Conservation (phyloP, 495 filamentous ascomycete genomes). For the Talaromyces nanjingensis region DNA sequence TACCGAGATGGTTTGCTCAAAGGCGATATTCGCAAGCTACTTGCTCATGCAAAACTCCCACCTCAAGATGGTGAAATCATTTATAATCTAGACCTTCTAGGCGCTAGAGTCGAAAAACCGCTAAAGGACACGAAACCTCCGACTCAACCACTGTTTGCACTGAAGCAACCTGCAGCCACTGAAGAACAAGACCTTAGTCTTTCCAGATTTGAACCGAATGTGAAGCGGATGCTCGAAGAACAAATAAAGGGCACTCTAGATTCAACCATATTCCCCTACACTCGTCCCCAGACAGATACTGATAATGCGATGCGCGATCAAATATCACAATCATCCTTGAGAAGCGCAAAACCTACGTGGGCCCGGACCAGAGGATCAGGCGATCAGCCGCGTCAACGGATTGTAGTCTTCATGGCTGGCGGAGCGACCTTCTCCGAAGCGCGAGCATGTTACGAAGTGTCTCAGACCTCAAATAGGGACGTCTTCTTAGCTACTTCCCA, state of each 20-base stretch:
- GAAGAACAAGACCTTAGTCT: constrained; percentile 47
- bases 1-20: constrained; percentile 81
- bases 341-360: constrained; percentile 91
- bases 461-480: constrained; percentile 61
- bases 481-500: constrained; percentile 88
- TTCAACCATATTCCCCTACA: constrained; percentile 65
- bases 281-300: constrained; percentile 63
- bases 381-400: constrained; percentile 77
- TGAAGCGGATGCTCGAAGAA: constrained; percentile 65
- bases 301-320: constrained; percentile 49
- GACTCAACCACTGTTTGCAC: constrained; percentile 58
- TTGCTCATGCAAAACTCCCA: constrained; percentile 75
- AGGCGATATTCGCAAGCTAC: constrained; percentile 78
- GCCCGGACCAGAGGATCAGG: constrained; percentile 69
- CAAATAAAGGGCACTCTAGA: constrained; percentile 51
- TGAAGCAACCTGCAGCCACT: constrained; percentile 41
- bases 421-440: constrained; percentile 90
- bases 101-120: constrained; percentile 62
- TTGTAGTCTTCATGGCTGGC: constrained; percentile 94
- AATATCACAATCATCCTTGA: constrained; percentile 67
- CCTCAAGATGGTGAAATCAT: constrained; percentile 65
- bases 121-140: constrained; percentile 69
- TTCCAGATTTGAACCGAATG: constrained; percentile 42
- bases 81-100: constrained; percentile 73
- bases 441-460: constrained; percentile 82